Evolutionary conservation across 73 alveolate species (phyloP).

Genomic region (Symbiodinium pilosum): DNA sequence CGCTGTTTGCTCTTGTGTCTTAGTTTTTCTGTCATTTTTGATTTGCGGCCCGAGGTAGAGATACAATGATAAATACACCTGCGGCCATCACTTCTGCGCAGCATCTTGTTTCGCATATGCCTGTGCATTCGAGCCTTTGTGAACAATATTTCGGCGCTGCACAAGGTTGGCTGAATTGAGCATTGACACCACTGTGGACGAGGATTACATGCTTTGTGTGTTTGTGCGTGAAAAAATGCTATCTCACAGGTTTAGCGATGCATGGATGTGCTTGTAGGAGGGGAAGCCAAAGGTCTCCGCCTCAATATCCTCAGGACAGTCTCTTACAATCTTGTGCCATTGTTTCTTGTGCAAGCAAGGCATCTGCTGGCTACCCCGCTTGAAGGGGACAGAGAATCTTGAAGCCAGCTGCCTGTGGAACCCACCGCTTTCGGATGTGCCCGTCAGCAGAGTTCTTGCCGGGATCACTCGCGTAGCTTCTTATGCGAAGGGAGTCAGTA

Average conservation of each 20-base stretch:
- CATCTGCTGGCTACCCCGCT: neutral
- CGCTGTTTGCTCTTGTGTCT: neutral
- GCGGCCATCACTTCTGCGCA: slow-evolving; percentile 65
- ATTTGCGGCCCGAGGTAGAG: neutral
- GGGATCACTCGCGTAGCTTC: neutral
- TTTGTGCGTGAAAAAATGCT: too few relatives aligned
- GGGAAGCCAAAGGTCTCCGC: neutral
- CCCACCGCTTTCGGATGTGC: too few relatives aligned
- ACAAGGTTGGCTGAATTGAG: slow-evolving; percentile 32
- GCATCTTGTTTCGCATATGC: neutral
- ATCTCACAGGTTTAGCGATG: too few relatives aligned
- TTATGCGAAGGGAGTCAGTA: neutral
- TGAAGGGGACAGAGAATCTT: neutral
- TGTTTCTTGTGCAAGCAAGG: neutral
- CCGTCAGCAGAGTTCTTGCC: too few relatives aligned
- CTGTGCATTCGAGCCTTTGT: neutral
- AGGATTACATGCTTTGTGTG: neutral
- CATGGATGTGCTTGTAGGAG: neutral
- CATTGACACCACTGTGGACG: slow-evolving; percentile 46
- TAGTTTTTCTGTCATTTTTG: neutral
- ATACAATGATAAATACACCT: slow-evolving; percentile 86
- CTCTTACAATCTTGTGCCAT: neutral
- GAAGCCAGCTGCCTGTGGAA: neutral
- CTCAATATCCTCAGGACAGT: neutral
- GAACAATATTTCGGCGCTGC: too few relatives aligned